These are phyloP conservation scores for Petunia axillaris DNA, from an alignment of 257 asterid genomes.

Conservation along the genomic window DNA sequence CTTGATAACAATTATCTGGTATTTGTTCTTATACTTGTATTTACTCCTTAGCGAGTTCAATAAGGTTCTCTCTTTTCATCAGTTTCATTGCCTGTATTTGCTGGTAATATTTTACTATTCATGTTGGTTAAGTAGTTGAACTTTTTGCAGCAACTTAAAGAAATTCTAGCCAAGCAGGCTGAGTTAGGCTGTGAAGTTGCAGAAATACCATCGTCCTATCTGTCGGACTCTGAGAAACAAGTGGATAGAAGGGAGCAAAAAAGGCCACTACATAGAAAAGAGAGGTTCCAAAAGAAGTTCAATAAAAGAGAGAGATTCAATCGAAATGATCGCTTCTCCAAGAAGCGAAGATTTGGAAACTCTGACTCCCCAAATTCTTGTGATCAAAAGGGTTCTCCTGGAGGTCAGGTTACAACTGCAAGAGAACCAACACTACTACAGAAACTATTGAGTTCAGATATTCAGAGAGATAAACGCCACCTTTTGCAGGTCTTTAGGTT, in stretches of 20 bases:
- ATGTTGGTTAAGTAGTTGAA: constrained; percentile 23
- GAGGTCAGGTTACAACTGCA: constrained; percentile 31
- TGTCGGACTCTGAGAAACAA: constrained; percentile 67
- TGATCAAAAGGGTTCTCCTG: constrained; percentile 34
- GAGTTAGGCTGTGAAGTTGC: constrained; percentile 96
- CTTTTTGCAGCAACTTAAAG: constrained; percentile 78
- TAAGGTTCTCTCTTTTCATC: constrained; percentile 10
- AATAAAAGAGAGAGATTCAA: constrained; percentile 60
- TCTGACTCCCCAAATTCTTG: constrained; percentile 33
- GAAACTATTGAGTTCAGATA: constrained; percentile 72
- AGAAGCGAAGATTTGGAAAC: constrained; percentile 44
- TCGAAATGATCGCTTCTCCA: constrained; percentile 46
- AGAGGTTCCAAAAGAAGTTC: constrained; percentile 57
- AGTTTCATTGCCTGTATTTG: background rate
- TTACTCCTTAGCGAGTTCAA: background rate
- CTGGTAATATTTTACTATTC: background rate
- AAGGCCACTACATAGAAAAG: constrained; percentile 50
- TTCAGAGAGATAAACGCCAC: constrained; percentile 67
- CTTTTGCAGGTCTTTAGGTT: constrained; percentile 83
- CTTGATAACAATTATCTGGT: background rate
- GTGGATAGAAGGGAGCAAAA: constrained; percentile 38
- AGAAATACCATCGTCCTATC: constrained; percentile 81
- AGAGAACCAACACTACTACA: constrained; percentile 69
- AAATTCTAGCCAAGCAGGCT: constrained; percentile 89
- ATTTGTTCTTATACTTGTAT: constrained; percentile 4